phyloP scores from a whole-genome alignment of 148 eudicot species.

The Vaccinium vitisidaea region DNA sequence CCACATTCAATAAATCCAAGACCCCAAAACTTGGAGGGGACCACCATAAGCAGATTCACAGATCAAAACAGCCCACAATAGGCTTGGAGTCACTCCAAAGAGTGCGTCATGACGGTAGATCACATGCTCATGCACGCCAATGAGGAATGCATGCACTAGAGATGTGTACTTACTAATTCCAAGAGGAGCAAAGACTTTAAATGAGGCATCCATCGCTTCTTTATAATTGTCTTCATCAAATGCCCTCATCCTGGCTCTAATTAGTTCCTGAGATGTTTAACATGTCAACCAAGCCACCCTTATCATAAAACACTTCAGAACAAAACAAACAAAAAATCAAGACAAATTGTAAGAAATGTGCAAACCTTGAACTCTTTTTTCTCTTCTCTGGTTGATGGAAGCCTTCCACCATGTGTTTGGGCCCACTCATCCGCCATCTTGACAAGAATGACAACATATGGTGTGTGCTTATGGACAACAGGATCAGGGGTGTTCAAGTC shows the following conservation, averaged over 20 bases:
- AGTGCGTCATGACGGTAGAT: not conserved
- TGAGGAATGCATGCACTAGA: not conserved
- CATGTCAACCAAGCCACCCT: slow-evolving; percentile 20
- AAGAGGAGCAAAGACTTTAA: slow-evolving; percentile 80
- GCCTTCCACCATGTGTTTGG: slow-evolving; percentile 66
- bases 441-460: slow-evolving; percentile 85
- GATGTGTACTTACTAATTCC: slow-evolving; percentile 70
- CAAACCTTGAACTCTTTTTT: slow-evolving; percentile 84
- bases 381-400: slow-evolving; percentile 91
- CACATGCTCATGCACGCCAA: not conserved
- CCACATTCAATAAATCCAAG: not conserved
- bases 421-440: slow-evolving; percentile 93
- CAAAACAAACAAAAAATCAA: not conserved
- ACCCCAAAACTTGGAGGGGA: slow-evolving; percentile 3
- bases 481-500: slow-evolving; percentile 73
- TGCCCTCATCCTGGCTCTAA: slow-evolving; percentile 66
- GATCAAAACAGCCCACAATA: not conserved
- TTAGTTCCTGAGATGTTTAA: slow-evolving; percentile 57
- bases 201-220: slow-evolving; percentile 93
- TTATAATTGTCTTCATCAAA: slow-evolving; percentile 92
- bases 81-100: not conserved
- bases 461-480: slow-evolving; percentile 93
- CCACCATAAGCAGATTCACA: not conserved
- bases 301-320: slow-evolving; percentile 8
- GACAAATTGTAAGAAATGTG: not conserved